phyloP scores from a whole-genome alignment of 2,329 filamentous ascomycete species.

The Sordariomycetes sp. region DNA sequence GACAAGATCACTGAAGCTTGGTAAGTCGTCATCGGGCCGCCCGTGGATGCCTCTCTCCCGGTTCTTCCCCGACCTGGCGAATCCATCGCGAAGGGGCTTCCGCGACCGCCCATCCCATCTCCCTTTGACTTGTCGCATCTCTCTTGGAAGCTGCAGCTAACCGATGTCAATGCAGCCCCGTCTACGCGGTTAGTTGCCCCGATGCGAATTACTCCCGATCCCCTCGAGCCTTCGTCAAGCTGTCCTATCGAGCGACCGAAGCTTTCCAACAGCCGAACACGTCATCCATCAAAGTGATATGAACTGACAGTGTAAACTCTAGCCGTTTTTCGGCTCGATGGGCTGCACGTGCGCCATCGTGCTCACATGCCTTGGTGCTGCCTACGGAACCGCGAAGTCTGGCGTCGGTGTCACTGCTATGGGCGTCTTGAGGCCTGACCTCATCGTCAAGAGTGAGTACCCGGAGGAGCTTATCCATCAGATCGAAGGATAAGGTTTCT shows the following conservation, averaged over 20 bases:
- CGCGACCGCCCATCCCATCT: slow-evolving; percentile 16
- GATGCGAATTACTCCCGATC: slow-evolving; percentile 11
- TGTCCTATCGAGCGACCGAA: slow-evolving; percentile 5
- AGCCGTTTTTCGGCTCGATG: slow-evolving; percentile 94
- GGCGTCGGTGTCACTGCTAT: slow-evolving; percentile 96
- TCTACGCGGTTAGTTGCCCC: slow-evolving; percentile 85
- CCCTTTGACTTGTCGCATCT: slow-evolving; percentile 18
- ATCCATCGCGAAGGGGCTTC: slow-evolving; percentile 6
- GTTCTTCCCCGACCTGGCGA: slow-evolving; percentile 7
- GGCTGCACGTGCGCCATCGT: slow-evolving; percentile 95
- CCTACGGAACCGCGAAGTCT: slow-evolving; percentile 98
- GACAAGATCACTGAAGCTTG: slow-evolving; percentile 53
- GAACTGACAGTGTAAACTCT: slow-evolving; percentile 18
- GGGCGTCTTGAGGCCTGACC: slow-evolving; percentile 93
- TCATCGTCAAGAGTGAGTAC: slow-evolving; percentile 95
- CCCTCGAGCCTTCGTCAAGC: slow-evolving; percentile 9
- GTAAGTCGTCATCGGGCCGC: slow-evolving; percentile 42
- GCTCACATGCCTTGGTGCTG: slow-evolving; percentile 92
- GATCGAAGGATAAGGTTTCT: slow-evolving; percentile 4
- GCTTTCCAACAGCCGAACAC: slow-evolving; percentile 4
- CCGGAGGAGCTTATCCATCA: not conserved
- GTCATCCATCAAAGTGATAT: slow-evolving; percentile 8
- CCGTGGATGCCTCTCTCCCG: slow-evolving; percentile 8
- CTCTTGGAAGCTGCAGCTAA: slow-evolving; percentile 26
- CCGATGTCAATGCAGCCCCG: slow-evolving; percentile 55